These are phyloP conservation scores for Rauvolfia tetraphylla DNA, from an alignment of 257 asterid species.

Conservation along the genomic window DNA sequence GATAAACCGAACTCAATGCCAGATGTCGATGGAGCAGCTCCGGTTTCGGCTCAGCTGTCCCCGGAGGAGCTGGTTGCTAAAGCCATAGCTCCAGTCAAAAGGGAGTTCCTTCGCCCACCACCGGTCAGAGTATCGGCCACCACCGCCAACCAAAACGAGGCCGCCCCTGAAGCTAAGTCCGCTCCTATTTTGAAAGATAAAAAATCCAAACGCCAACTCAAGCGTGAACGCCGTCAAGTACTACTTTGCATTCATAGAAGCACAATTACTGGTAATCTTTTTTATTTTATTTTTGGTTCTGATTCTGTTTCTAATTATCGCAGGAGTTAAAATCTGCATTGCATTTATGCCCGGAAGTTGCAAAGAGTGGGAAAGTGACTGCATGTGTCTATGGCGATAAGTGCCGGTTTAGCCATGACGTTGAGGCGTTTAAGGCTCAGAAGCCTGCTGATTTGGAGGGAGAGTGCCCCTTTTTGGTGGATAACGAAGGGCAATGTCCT, in stretches of 20 bases:
- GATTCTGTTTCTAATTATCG: slow-evolving; percentile 4
- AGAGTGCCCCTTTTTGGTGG: slow-evolving; percentile 59
- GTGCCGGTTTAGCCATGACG: slow-evolving; percentile 92
- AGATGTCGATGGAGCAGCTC: slow-evolving; percentile 8
- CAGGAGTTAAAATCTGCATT: slow-evolving; percentile 70
- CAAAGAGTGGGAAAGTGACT: slow-evolving; percentile 62
- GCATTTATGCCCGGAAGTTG: slow-evolving; percentile 79
- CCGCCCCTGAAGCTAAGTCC: slow-evolving; percentile 23
- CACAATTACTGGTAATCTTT: background rate
- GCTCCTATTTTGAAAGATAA: slow-evolving; percentile 62
- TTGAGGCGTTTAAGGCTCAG: slow-evolving; percentile 74
- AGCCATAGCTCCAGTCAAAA: slow-evolving; percentile 80
- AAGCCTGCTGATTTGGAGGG: slow-evolving; percentile 93
- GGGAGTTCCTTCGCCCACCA: slow-evolving; percentile 65
- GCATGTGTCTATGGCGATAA: slow-evolving; percentile 60
- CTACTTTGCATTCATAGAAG: background rate
- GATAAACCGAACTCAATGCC: background rate
- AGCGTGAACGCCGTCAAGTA: slow-evolving; percentile 90
- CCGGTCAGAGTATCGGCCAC: slow-evolving; percentile 30
- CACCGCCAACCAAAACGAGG: slow-evolving; percentile 20
- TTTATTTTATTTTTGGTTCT: background rate
- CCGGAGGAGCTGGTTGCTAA: slow-evolving; percentile 79
- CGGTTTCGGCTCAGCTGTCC: slow-evolving; percentile 11
- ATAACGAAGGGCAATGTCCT: slow-evolving; percentile 60
- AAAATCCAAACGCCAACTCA: slow-evolving; percentile 89